Evolutionary conservation across 2,329 filamentous ascomycete species (phyloP).

Genomic region (Metarhizium anisopliae): DNA sequence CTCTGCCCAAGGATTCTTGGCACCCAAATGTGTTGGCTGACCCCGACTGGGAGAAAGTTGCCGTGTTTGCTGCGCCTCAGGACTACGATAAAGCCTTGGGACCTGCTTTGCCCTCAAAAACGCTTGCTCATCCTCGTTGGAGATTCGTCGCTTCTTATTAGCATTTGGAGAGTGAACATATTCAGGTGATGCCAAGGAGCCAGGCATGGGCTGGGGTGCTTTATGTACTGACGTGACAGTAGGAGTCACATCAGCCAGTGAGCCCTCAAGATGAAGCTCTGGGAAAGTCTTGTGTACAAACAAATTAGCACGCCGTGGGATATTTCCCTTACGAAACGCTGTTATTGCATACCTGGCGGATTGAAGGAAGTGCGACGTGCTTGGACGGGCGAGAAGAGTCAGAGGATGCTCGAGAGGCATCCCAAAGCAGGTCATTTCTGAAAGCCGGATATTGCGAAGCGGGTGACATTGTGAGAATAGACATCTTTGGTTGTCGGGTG

Average conservation of each 20-base stretch:
- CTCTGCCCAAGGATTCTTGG: constrained; percentile 14
- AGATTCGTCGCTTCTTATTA: constrained; percentile 39
- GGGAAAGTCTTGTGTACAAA: constrained; percentile 31
- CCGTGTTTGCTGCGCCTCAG: constrained; percentile 20
- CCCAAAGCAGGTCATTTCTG: constrained; percentile 30
- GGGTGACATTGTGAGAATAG: constrained; percentile 38
- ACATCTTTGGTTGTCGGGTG: constrained; percentile 32
- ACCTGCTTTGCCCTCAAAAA: constrained; percentile 32
- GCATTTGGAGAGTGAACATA: constrained; percentile 40
- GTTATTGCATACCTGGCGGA: constrained; percentile 37
- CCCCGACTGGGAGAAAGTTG: constrained; percentile 26
- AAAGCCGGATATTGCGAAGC: constrained; percentile 32
- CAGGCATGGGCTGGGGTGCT: not conserved
- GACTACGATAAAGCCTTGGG: constrained; percentile 35
- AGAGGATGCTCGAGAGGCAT: constrained; percentile 21
- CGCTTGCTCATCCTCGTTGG: constrained; percentile 31
- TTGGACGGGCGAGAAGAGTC: constrained; percentile 27
- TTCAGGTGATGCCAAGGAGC: constrained; percentile 28
- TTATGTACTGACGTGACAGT: not conserved
- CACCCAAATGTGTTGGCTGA: constrained; percentile 12
- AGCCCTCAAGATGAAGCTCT: constrained; percentile 28
- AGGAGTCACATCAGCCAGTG: not conserved
- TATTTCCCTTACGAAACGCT: not conserved
- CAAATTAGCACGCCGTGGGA: not conserved
- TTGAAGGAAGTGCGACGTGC: constrained; percentile 39